phyloP scores from a whole-genome alignment of 768 basidiomycete genomes.

The Mrakia gelida region DNA sequence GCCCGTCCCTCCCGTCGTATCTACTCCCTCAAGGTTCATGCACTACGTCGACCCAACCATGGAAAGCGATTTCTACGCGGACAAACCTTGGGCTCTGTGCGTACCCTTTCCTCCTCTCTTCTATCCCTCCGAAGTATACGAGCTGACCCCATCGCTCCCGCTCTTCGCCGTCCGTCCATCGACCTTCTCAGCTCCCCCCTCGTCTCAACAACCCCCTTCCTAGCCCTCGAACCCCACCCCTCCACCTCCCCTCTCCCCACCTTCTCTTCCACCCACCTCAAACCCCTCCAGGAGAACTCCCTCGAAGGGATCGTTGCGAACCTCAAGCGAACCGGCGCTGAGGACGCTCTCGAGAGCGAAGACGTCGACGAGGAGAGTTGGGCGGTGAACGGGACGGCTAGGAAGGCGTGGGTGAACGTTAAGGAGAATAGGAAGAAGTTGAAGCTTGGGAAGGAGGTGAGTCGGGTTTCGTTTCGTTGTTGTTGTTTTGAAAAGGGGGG shows the following conservation, averaged over 20 bases:
- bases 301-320: not conserved
- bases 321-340: not conserved
- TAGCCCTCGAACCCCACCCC: constrained; percentile 5
- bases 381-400: constrained; percentile 2
- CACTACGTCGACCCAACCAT: constrained; percentile 24
- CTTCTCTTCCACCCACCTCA: not conserved
- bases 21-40: constrained; percentile 15
- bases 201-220: constrained; percentile 18
- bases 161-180: not conserved
- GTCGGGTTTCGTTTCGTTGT: not conserved
- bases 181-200: not conserved
- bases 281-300: constrained; percentile 18
- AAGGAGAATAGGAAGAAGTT: constrained; percentile 22
- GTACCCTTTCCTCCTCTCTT: not conserved
- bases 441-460: constrained; percentile 8
- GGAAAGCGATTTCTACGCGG: constrained; percentile 27
- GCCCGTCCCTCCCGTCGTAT: too few species aligned
- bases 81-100: constrained; percentile 32
- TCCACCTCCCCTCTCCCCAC: not conserved
- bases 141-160: not conserved
- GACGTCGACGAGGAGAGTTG: not conserved
- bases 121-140: not conserved
- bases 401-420: constrained; percentile 15
- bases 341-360: not conserved
- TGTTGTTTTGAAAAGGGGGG: not conserved